Conservation (phyloP, 306 rosid genomes). For the Cucurbita maxima region DNA sequence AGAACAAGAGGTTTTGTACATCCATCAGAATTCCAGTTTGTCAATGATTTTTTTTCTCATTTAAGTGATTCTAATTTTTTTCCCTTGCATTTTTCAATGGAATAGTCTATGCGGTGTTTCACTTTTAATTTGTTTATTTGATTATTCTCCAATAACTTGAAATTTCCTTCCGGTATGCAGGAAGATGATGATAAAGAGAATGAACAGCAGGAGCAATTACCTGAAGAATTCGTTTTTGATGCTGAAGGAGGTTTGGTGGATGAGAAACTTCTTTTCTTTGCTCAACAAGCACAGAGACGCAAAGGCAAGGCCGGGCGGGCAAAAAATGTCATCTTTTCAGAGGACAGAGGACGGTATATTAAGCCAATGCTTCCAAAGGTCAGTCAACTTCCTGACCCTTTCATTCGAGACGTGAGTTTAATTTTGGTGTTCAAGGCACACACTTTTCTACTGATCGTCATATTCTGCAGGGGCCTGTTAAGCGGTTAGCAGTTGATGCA, state of each 20-base stretch:
- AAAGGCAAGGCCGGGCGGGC: slow-evolving; percentile 94
- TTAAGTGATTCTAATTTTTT: neutral
- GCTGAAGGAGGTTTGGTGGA: slow-evolving; percentile 97
- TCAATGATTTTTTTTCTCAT: neutral
- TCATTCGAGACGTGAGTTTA: neutral
- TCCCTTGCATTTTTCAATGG: neutral
- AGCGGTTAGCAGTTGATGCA: slow-evolving; percentile 95
- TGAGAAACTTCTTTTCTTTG: slow-evolving; percentile 95
- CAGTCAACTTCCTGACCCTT: slow-evolving; percentile 1
- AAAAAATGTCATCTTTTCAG: slow-evolving; percentile 94
- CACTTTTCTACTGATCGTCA: neutral
- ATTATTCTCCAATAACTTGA: slow-evolving; percentile 12
- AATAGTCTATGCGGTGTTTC: neutral
- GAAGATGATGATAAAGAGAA: slow-evolving; percentile 61
- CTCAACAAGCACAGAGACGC: slow-evolving; percentile 92
- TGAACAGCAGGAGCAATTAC: slow-evolving; percentile 76
- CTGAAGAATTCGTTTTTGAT: slow-evolving; percentile 89
- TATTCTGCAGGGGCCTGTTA: slow-evolving; percentile 60
- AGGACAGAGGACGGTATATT: slow-evolving; percentile 92
- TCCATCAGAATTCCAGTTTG: slow-evolving; percentile 5
- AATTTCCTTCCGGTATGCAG: slow-evolving; percentile 25
- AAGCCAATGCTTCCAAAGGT: slow-evolving; percentile 98
- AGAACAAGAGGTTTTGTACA: slow-evolving; percentile 58
- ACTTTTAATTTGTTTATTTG: neutral
- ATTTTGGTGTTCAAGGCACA: neutral